Conservation (phyloP, 225 moss, liverwort and hornwort genomes). For the Lunularia cruciata region DNA sequence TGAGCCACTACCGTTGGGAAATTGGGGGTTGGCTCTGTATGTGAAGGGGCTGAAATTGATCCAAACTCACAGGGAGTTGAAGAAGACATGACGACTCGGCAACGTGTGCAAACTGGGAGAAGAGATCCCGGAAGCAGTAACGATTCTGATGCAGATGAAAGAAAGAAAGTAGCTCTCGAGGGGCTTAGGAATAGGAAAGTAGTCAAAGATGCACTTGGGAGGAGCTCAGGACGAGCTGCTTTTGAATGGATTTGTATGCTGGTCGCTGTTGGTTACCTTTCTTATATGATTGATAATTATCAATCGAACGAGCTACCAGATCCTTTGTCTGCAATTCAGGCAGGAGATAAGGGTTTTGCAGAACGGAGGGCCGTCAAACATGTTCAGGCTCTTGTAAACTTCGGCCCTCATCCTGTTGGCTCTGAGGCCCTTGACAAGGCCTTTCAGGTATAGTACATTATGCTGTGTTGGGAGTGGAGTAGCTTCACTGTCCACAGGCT, state of each 20-base stretch:
- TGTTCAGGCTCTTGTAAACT: conserved; percentile 47
- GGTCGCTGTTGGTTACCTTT: conserved; percentile 44
- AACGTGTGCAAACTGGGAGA: too few species aligned
- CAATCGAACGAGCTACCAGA: conserved; percentile 54
- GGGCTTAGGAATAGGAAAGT: too few species aligned
- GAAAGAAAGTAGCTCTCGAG: too few species aligned
- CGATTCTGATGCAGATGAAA: too few species aligned
- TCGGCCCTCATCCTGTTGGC: conserved; percentile 87
- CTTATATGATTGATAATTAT: conserved; percentile 49
- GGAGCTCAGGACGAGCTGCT: conserved; percentile 42
- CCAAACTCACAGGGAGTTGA: too few species aligned
- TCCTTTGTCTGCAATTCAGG: conserved; percentile 53
- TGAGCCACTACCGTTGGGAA: too few species aligned
- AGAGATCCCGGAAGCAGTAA: too few species aligned
- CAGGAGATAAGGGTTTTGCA: conserved; percentile 64
- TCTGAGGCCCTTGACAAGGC: conserved; percentile 59
- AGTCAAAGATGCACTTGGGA: neutral
- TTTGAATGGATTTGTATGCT: conserved; percentile 75
- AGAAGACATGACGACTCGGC: too few species aligned
- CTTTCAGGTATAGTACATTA: conserved; percentile 46
- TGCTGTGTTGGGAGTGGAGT: neutral
- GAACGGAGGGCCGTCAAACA: conserved; percentile 70
- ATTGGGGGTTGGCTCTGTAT: too few species aligned
- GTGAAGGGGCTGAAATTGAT: too few species aligned
- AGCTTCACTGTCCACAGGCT: neutral